Percentiles rank a stretch among this genome's conserved stretches.
These are phyloP conservation scores for Amanita muscaria DNA, from an alignment of 768 basidiomycete genomes.

Conservation along the genomic window DNA sequence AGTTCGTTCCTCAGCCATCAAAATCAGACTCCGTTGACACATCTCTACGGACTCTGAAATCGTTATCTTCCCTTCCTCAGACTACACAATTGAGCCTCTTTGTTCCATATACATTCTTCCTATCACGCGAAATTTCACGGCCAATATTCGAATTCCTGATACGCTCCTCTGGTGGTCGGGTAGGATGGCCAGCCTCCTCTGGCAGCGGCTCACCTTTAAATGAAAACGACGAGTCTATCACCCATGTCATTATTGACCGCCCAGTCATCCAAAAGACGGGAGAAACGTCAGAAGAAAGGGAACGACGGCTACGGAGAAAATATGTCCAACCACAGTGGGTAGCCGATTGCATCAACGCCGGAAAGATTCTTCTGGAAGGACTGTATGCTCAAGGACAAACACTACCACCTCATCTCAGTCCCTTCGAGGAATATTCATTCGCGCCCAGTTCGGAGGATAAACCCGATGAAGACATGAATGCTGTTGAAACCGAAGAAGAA, in stretches of 20 bases:
- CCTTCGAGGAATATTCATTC: conserved; percentile 77
- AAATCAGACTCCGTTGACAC: conserved; percentile 34
- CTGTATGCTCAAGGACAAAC: conserved; percentile 77
- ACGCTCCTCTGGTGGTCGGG: conserved; percentile 83
- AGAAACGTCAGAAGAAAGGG: conserved; percentile 50
- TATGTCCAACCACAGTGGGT: conserved; percentile 98
- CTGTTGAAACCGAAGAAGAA: conserved; percentile 21
- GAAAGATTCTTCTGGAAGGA: conserved; percentile 77
- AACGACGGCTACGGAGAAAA: conserved; percentile 60
- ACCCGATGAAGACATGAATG: conserved; percentile 26
- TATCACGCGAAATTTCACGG: conserved; percentile 89
- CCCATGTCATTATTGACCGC: conserved; percentile 92
- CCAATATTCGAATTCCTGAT: conserved; percentile 92
- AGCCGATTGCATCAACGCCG: conserved; percentile 89
- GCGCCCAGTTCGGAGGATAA: conserved; percentile 62
- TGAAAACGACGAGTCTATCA: conserved; percentile 76
- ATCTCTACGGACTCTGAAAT: conserved; percentile 60
- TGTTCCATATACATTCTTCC: conserved; percentile 80
- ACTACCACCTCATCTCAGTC: conserved; percentile 92
- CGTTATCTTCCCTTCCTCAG: conserved; percentile 51
- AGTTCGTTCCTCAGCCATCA: conserved; percentile 59
- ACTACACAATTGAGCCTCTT: conserved; percentile 60
- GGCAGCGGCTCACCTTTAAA: conserved; percentile 76
- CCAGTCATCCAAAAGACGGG: conserved; percentile 45
- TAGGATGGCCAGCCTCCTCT: conserved; percentile 81